Conservation (phyloP, 2,329 filamentous ascomycete genomes). For the Mollisiaceae sp. region DNA sequence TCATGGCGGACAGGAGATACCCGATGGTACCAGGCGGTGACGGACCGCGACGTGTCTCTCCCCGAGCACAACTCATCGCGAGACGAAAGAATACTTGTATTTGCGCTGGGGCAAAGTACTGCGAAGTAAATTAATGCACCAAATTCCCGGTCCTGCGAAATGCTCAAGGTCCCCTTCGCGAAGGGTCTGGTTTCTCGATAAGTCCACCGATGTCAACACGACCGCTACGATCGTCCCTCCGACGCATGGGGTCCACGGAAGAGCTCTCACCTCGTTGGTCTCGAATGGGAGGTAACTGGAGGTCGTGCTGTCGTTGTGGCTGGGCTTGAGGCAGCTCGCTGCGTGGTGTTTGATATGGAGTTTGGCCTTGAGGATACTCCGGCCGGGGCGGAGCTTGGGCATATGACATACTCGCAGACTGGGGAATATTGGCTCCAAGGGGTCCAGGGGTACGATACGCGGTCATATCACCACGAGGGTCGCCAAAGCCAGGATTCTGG, state of each 20-base stretch:
- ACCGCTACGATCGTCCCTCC: constrained; percentile 54
- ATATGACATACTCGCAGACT: constrained; percentile 52
- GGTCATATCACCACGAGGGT: constrained; percentile 37
- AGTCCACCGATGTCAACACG: constrained; percentile 66
- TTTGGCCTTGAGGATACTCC: constrained; percentile 48
- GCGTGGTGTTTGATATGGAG: constrained; percentile 58
- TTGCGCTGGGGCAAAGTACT: not conserved
- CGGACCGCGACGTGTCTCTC: not conserved
- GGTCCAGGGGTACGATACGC: constrained; percentile 35
- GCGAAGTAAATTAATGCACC: not conserved
- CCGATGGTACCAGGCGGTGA: not conserved
- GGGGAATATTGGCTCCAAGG: constrained; percentile 28
- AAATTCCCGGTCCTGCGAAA: not conserved
- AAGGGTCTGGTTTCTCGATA: constrained; percentile 60
- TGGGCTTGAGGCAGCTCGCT: constrained; percentile 52
- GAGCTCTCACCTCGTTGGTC: constrained; percentile 41
- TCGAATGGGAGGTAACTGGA: constrained; percentile 49
- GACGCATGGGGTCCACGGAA: constrained; percentile 42
- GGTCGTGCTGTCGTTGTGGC: constrained; percentile 43
- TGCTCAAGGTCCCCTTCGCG: constrained; percentile 21
- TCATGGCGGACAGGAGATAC: constrained; percentile 3
- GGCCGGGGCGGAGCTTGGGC: constrained; percentile 50
- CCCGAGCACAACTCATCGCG: constrained; percentile 3
- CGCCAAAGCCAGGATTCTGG: constrained; percentile 30
- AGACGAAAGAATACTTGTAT: not conserved